These are phyloP conservation scores for Corymbia calophylla DNA, from an alignment of 441 rosid genomes.

Conservation along the genomic window DNA sequence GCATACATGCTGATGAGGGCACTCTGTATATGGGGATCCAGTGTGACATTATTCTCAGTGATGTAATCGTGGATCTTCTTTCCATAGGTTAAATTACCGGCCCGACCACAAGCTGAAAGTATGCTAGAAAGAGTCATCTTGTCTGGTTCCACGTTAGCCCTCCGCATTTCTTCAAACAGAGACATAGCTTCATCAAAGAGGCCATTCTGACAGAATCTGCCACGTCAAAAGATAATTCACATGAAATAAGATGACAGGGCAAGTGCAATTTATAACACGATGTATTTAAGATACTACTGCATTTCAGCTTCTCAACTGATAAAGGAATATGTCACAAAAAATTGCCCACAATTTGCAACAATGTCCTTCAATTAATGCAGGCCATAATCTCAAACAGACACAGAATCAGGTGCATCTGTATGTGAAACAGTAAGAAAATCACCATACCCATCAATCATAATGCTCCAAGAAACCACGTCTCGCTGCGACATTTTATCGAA, in stretches of 20 bases:
- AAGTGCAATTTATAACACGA: not conserved
- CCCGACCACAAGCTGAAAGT: conserved; percentile 42
- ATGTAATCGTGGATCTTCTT: conserved; percentile 35
- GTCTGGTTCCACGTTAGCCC: conserved; percentile 35
- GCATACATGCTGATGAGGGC: conserved; percentile 52
- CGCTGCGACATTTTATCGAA: conserved; percentile 52
- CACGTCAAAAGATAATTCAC: not conserved
- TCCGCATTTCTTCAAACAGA: conserved; percentile 62
- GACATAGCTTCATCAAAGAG: conserved; percentile 35
- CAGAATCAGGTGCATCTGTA: not conserved
- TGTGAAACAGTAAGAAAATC: not conserved
- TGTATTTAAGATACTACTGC: not conserved
- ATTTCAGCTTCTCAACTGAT: not conserved
- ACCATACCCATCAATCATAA: conserved; percentile 50
- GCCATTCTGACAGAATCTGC: conserved; percentile 36
- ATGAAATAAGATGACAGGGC: not conserved
- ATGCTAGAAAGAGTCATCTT: conserved; percentile 43
- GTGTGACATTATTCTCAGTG: conserved; percentile 21
- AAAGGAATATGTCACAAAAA: not conserved
- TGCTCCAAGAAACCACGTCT: conserved; percentile 56
- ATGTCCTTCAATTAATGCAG: not conserved
- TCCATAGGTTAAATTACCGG: conserved; percentile 34
- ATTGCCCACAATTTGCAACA: not conserved
- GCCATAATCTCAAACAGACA: not conserved
- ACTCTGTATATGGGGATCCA: conserved; percentile 37